Percentiles rank a stretch among this genome's conserved stretches.
These are phyloP conservation scores for Trebouxia sp. DNA, from an alignment of 139 green algal genomes.

Conservation along the genomic window DNA sequence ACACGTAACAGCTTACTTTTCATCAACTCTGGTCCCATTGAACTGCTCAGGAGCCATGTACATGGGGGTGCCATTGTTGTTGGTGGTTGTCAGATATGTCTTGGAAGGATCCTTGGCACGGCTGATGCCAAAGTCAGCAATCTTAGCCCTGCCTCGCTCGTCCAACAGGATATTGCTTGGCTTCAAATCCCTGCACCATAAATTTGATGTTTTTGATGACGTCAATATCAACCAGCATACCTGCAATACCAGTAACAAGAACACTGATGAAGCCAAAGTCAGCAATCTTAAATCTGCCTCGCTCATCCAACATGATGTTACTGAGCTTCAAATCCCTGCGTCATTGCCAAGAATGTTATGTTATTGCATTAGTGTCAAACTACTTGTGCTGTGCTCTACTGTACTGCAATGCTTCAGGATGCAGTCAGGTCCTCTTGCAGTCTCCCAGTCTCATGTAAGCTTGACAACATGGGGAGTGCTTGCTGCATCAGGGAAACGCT, in stretches of 20 bases:
- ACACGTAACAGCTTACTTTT: conserved; percentile 62
- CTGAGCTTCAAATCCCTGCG: conserved; percentile 70
- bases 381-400: no score
- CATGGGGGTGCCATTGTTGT: conserved; percentile 72
- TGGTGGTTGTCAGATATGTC: conserved; percentile 78
- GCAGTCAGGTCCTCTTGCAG: no score
- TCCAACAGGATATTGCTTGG: conserved; percentile 65
- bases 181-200: conserved; percentile 72
- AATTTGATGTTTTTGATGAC: no score
- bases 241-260: no score
- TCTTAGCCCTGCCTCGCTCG: conserved; percentile 30
- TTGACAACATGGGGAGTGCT: no score
- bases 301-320: conserved; percentile 58
- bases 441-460: no score
- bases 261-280: conserved; percentile 71
- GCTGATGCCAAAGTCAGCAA: conserved; percentile 74
- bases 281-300: conserved; percentile 39
- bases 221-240: conserved; percentile 28
- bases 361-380: no score
- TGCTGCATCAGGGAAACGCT: no score
- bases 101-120: conserved; percentile 73
- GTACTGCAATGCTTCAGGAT: no score
- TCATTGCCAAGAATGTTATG: no score
- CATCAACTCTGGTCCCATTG: conserved; percentile 75
- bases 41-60: conserved; percentile 87